phyloP scores from a whole-genome alignment of 1,139 yeast genomes.

The Candida glucosophila region DNA sequence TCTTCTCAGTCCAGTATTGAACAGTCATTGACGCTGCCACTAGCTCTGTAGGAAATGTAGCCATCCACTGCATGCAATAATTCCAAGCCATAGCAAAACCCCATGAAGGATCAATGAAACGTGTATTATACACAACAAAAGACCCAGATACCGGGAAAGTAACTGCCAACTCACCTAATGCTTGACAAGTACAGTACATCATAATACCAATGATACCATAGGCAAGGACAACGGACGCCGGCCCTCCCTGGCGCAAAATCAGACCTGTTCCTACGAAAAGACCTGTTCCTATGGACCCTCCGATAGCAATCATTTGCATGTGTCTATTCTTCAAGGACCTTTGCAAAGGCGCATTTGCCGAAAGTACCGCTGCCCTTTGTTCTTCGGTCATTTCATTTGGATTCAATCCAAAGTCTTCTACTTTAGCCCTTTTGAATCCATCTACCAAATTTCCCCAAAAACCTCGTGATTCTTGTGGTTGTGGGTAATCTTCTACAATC shows the following conservation, averaged over 20 bases:
- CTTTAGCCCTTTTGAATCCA: slow-evolving; percentile 49
- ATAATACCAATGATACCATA: slow-evolving; percentile 10
- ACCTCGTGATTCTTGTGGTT: too few relatives aligned
- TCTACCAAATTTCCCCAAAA: slow-evolving; percentile 40
- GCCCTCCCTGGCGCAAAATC: slow-evolving; percentile 8
- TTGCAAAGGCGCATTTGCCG: slow-evolving; percentile 66
- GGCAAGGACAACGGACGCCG: slow-evolving; percentile 4
- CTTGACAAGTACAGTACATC: slow-evolving; percentile 14
- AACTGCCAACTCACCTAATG: slow-evolving; percentile 16
- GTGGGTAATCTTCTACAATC: too few relatives aligned
- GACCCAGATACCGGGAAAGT: slow-evolving; percentile 15
- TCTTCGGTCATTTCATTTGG: slow-evolving; percentile 42
- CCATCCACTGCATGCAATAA: slow-evolving; percentile 16
- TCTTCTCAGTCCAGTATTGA: slow-evolving; percentile 12
- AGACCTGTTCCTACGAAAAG: slow-evolving; percentile 8
- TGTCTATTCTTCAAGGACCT: slow-evolving; percentile 62
- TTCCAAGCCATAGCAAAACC: slow-evolving; percentile 21
- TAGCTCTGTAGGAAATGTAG: slow-evolving; percentile 15
- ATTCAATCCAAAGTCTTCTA: slow-evolving; percentile 45
- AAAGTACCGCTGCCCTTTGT: slow-evolving; percentile 57
- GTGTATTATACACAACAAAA: slow-evolving; percentile 12
- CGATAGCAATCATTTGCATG: slow-evolving; percentile 18
- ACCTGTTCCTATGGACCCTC: slow-evolving; percentile 16
- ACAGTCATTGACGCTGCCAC: slow-evolving; percentile 16
- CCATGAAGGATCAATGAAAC: slow-evolving; percentile 15